A percentile compares a stretch with the other conserved stretches of the same genome.
Evolutionary conservation across 129 eudicot species (phyloP).

Genomic region (Pittosporum tobira): DNA sequence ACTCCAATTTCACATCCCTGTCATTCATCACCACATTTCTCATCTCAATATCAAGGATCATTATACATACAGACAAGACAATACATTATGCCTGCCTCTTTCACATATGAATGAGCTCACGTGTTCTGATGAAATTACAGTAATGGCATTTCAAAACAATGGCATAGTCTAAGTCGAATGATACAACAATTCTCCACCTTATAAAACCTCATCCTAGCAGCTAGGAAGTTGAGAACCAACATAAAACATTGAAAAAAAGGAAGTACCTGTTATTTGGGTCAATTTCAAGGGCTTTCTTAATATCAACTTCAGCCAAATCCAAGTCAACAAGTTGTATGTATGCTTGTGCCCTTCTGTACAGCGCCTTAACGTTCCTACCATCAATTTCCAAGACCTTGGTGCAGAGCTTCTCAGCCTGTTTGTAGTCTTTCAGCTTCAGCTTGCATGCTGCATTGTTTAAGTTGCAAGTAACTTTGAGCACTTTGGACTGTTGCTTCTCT

Average conservation of each 20-base stretch:
- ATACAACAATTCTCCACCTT: too few species aligned
- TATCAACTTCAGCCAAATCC: conserved; percentile 77
- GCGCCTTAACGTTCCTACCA: conserved; percentile 78
- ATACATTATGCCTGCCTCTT: too few species aligned
- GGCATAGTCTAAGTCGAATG: too few species aligned
- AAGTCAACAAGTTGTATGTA: conserved; percentile 58
- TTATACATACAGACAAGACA: too few species aligned
- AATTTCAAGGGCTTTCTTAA: conserved; percentile 77
- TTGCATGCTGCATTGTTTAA: conserved; percentile 83
- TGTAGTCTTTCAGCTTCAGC: conserved; percentile 75
- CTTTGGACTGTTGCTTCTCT: conserved; percentile 64
- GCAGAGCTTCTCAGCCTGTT: conserved; percentile 81
- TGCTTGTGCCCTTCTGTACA: conserved; percentile 84
- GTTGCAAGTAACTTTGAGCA: conserved; percentile 54
- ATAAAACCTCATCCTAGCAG: too few species aligned
- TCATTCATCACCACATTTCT: neutral
- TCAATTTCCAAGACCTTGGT: conserved; percentile 83
- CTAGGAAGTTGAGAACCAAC: too few species aligned
- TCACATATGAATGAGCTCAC: too few species aligned
- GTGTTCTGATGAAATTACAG: too few species aligned
- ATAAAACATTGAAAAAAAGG: neutral
- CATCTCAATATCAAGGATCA: too few species aligned
- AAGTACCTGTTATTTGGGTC: conserved; percentile 77
- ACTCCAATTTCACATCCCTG: conserved; percentile 62
- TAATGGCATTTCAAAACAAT: too few species aligned